Base-by-base conservation (phyloP, 2,329 filamentous ascomycete genomes). In the Phoma herbarum region DNA sequence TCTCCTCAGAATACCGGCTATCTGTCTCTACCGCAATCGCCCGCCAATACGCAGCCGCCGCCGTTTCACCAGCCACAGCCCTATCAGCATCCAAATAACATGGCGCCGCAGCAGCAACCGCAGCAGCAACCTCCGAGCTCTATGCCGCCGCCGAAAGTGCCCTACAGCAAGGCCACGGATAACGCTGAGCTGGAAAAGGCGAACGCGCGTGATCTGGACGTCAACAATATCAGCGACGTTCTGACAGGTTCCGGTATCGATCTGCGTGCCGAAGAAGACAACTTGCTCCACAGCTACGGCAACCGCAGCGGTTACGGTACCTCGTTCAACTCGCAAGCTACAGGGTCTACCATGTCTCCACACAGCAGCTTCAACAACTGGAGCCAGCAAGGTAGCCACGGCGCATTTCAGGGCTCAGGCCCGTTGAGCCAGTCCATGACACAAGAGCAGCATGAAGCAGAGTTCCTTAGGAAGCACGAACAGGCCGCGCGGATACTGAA, bases 221-320 rank as follows among this genome's bases (percentile, higher is more conserved):
- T 82, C 12, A 92, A 93, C 68, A 92, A 96, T 69, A 85, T 93
- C 44, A 91, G 90, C 64, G 93, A 97, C 78, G 90, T 93, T 49
- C 79, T 97, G 53, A 89, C 89, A 18, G 91, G 90, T 18, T 94
- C 92, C 16, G 93, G 92, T 48, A 92, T 97, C 63, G 91, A 97
- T 79, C 79, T 97, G 45, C 88, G 90, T 58, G 92, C 92, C 64
- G 93, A 97, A 76, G 92, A 96, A 71, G 91, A 93, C 67, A 91
- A 88, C 65, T 83, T 95, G 75, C 88, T 91, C 43, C 88, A 87
- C 59, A 82, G 87, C 56, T 89, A 88, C 71, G 84, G 86, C 43
- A 79, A 78, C 72, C 71, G 81, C 74, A 55, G 52, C 31, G 71
- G 83, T 72, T 75, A 80, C 67, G 67, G 77, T 58, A 77, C 81